Evolutionary conservation across 805 yeast genomes (phyloP).

Genomic region (Metschnikowia kunwiensis): DNA sequence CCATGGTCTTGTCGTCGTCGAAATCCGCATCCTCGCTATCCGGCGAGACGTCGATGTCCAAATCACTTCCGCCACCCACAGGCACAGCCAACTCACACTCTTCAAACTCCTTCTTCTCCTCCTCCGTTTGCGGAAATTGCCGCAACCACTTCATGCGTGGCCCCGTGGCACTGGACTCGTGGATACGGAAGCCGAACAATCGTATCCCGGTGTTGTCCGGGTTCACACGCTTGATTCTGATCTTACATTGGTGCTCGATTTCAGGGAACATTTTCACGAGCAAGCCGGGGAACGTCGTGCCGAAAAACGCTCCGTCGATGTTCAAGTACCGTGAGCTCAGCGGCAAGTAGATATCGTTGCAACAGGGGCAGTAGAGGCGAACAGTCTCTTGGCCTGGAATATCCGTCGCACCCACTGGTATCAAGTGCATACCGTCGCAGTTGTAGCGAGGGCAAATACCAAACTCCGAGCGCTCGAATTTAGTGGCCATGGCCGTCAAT

Average conservation of each 20-base stretch:
- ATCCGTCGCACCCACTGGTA: constrained; percentile 91
- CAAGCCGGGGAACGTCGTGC: constrained; percentile 92
- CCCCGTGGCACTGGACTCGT: constrained; percentile 73
- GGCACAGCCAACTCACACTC: constrained; percentile 64
- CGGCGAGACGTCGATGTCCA: constrained; percentile 24
- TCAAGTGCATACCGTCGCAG: constrained; percentile 85
- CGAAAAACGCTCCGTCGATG: constrained; percentile 96
- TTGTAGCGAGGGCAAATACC: constrained; percentile 88
- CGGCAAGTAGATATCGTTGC: constrained; percentile 88
- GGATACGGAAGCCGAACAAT: constrained; percentile 82
- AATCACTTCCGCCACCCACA: constrained; percentile 21
- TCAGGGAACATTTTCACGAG: constrained; percentile 91
- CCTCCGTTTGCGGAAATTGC: constrained; percentile 61
- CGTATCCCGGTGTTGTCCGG: constrained; percentile 64
- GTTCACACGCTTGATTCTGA: constrained; percentile 46
- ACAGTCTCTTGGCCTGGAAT: constrained; percentile 90
- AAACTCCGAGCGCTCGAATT: constrained; percentile 83
- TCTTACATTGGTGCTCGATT: constrained; percentile 69
- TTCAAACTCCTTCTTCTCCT: constrained; percentile 60
- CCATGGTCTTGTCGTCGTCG: constrained; percentile 43
- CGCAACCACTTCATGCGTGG: constrained; percentile 97
- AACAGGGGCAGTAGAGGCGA: constrained; percentile 88
- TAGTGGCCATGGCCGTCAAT: constrained; percentile 86
- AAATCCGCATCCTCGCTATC: constrained; percentile 27
- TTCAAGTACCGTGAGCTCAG: constrained; percentile 80